Evolutionary conservation across 2,329 filamentous ascomycete species (phyloP).

Genomic region (Tolypocladium album): DNA sequence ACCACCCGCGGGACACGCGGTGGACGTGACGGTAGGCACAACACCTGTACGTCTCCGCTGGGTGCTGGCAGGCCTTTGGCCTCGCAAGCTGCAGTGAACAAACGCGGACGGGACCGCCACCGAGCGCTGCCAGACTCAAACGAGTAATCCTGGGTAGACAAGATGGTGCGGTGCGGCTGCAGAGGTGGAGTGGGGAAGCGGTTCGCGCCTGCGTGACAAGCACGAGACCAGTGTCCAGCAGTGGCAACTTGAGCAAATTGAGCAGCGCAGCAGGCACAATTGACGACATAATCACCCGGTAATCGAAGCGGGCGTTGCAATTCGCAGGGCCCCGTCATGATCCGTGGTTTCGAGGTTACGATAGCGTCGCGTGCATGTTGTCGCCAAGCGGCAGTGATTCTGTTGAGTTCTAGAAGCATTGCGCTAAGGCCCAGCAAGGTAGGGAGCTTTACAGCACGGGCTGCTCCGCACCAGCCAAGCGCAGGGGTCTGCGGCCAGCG

Average conservation of each 20-base stretch:
- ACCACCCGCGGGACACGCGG: not conserved
- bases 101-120: not conserved
- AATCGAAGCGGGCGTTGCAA: not conserved
- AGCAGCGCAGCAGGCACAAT: not conserved
- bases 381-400: conserved; percentile 10
- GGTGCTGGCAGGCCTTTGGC: not conserved
- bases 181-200: not conserved
- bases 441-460: not conserved
- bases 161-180: too few species aligned
- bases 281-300: not conserved
- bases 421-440: not conserved
- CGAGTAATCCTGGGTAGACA: too few species aligned
- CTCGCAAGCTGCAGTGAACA: not conserved
- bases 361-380: not conserved
- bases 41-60: not conserved
- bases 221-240: not conserved
- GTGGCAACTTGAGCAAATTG: not conserved
- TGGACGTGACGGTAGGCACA: not conserved
- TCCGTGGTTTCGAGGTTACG: not conserved
- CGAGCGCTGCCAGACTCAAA: not conserved
- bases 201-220: not conserved
- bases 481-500: not conserved
- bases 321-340: not conserved
- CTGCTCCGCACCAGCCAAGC: not conserved
- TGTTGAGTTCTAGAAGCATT: conserved; percentile 16